Percentiles rank a stretch among this genome's conserved stretches.
Conservation (phyloP, 2,329 filamentous ascomycete species). For the Bipolaris gigantea region DNA sequence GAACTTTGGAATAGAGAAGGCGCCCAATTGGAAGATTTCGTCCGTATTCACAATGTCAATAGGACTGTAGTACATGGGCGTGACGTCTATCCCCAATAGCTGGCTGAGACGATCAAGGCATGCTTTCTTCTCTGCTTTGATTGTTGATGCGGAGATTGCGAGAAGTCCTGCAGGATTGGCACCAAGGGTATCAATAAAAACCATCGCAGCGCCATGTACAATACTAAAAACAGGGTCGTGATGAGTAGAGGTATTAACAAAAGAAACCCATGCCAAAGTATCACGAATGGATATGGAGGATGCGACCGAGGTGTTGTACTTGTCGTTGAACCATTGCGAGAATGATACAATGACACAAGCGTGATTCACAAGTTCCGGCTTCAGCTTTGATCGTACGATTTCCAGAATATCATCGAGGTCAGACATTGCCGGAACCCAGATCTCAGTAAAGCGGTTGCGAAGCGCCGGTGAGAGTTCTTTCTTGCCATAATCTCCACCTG, state of each 20-base stretch:
- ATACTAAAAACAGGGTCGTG: constrained; percentile 56
- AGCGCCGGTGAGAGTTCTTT: constrained; percentile 93
- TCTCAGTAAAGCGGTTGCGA: constrained; percentile 95
- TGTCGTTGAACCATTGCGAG: constrained; percentile 86
- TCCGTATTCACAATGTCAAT: constrained; percentile 61
- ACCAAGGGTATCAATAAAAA: constrained; percentile 93
- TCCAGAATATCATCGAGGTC: constrained; percentile 83
- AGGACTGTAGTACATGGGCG: constrained; percentile 64
- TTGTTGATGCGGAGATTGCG: constrained; percentile 68
- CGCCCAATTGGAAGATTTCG: constrained; percentile 66
- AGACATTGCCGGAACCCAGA: constrained; percentile 91
- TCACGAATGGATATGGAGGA: constrained; percentile 88
- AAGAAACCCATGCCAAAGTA: constrained; percentile 89
- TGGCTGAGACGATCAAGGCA: constrained; percentile 74
- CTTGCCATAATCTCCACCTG: constrained; percentile 97
- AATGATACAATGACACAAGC: constrained; percentile 78
- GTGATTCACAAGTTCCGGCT: constrained; percentile 56
- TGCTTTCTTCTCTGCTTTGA: constrained; percentile 69
- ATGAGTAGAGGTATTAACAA: constrained; percentile 71
- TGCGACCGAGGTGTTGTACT: constrained; percentile 73
- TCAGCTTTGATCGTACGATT: constrained; percentile 79
- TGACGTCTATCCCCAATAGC: constrained; percentile 66
- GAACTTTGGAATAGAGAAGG: constrained; percentile 67
- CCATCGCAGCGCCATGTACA: constrained; percentile 88
- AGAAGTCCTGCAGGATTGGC: constrained; percentile 91